These are phyloP conservation scores for Oryza brachyantha DNA, from an alignment of 176 grass and related monocot species.

Conservation along the genomic window DNA sequence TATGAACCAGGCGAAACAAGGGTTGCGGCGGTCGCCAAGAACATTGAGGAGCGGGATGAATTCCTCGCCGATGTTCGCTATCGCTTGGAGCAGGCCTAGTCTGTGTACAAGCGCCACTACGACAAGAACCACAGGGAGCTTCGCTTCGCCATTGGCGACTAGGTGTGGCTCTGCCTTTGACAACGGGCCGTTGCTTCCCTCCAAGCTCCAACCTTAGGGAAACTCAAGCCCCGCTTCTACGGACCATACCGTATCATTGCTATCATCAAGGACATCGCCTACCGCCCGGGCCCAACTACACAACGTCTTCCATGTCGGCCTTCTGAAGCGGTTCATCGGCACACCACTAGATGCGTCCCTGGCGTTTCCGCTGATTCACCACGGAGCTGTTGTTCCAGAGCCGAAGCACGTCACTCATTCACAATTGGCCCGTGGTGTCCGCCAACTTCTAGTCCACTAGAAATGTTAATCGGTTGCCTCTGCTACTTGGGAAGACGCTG, in stretches of 20 bases:
- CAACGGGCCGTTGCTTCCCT: rapidly evolving
- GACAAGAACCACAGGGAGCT: background rate
- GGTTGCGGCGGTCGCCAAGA: background rate
- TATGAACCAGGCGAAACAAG: background rate
- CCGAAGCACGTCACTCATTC: rapidly evolving
- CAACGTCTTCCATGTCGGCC: background rate
- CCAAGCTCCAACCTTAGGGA: rapidly evolving
- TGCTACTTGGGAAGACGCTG: no score
- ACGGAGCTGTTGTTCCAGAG: background rate
- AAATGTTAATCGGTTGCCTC: background rate
- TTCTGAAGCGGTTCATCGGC: background rate
- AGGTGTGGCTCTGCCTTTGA: background rate
- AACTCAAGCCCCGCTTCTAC: background rate
- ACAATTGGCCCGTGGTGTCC: rapidly evolving
- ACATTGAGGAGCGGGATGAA: background rate
- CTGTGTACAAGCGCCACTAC: background rate
- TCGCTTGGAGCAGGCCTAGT: background rate
- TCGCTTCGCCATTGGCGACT: background rate
- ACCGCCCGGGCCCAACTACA: background rate
- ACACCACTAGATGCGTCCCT: rapidly evolving
- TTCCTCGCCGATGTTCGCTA: background rate
- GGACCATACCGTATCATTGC: background rate
- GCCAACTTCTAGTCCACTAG: background rate
- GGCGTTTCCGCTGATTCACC: background rate
- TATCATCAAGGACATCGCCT: background rate